Evolutionary conservation across 73 alveolate genomes (phyloP).

Genomic region (Blepharisma stoltei): DNA sequence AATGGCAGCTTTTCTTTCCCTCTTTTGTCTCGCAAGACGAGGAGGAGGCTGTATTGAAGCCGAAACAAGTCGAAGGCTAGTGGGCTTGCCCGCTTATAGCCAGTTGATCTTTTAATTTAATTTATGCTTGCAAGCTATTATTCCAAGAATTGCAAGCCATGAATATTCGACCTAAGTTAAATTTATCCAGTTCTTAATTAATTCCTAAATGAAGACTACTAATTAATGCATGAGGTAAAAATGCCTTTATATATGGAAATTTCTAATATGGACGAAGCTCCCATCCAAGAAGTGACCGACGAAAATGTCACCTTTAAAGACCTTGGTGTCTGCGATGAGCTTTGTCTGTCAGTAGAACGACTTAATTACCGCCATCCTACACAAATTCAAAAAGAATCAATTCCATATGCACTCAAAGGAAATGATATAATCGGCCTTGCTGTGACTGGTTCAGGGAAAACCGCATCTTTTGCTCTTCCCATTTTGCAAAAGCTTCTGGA

Average conservation of each 20-base stretch:
- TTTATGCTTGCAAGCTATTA: constrained; percentile 68
- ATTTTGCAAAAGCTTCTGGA: constrained; percentile 76
- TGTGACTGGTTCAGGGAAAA: constrained; percentile 97
- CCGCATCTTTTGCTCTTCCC: constrained; percentile 93
- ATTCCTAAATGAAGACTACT: no score
- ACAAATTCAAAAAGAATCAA: constrained; percentile 78
- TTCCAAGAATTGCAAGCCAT: constrained; percentile 40
- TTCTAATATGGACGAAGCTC: neutral
- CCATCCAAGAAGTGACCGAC: neutral
- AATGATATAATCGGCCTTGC: constrained; percentile 95
- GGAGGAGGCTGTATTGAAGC: no score
- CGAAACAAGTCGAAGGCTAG: no score
- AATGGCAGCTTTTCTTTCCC: no score
- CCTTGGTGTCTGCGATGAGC: constrained; percentile 90
- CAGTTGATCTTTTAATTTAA: no score
- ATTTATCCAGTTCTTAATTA: neutral
- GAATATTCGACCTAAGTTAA: constrained; percentile 56
- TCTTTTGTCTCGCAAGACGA: no score
- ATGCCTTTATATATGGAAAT: no score
- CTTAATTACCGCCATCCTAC: constrained; percentile 85
- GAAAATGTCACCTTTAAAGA: constrained; percentile 52
- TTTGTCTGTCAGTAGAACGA: constrained; percentile 73
- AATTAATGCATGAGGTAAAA: no score
- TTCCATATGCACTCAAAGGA: constrained; percentile 83
- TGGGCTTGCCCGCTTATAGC: no score